A percentile compares a stretch with the other conserved stretches of the same genome.
phyloP scores from a whole-genome alignment of 2,329 filamentous ascomycete species.

The Aspergillus spinulosporus region DNA sequence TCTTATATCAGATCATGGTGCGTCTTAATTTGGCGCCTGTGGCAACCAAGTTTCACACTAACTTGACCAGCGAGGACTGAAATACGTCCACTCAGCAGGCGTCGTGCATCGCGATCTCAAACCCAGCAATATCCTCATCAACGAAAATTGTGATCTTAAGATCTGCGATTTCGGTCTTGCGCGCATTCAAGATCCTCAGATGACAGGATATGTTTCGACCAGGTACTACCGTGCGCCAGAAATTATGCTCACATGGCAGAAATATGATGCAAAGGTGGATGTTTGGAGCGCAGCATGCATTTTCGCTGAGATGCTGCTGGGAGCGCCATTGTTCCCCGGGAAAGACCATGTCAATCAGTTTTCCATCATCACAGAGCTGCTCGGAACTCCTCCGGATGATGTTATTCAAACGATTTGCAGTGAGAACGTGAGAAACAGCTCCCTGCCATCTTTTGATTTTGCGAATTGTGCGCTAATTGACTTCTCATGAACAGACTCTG shows the following conservation, averaged over 20 bases:
- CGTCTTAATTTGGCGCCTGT: slow-evolving; percentile 35
- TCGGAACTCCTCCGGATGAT: slow-evolving; percentile 95
- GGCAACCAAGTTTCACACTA: slow-evolving; percentile 15
- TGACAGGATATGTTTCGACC: slow-evolving; percentile 98
- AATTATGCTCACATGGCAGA: slow-evolving; percentile 99
- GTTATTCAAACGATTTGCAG: slow-evolving; percentile 98
- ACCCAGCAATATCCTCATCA: slow-evolving; percentile 98
- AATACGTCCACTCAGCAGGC: slow-evolving; percentile 98
- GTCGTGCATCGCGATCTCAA: slow-evolving; percentile 98
- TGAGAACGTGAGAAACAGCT: slow-evolving; percentile 71
- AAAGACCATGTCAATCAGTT: slow-evolving; percentile 99
- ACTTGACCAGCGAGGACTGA: slow-evolving; percentile 75
- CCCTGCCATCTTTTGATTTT: background rate
- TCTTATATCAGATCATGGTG: slow-evolving; percentile 98
- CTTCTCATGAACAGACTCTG: slow-evolving; percentile 65
- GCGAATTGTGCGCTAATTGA: slow-evolving; percentile 26
- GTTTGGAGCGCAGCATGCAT: slow-evolving; percentile 99
- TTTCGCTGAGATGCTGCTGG: slow-evolving; percentile 98
- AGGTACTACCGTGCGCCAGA: slow-evolving; percentile 98
- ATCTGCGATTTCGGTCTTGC: slow-evolving; percentile 99
- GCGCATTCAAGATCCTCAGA: slow-evolving; percentile 97
- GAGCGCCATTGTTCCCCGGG: slow-evolving; percentile 95
- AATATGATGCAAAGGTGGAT: slow-evolving; percentile 98
- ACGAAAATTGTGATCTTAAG: slow-evolving; percentile 99
- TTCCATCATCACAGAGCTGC: slow-evolving; percentile 96